Base-by-base conservation (phyloP, 2,329 filamentous ascomycete genomes). In the Colletotrichum filicis region DNA sequence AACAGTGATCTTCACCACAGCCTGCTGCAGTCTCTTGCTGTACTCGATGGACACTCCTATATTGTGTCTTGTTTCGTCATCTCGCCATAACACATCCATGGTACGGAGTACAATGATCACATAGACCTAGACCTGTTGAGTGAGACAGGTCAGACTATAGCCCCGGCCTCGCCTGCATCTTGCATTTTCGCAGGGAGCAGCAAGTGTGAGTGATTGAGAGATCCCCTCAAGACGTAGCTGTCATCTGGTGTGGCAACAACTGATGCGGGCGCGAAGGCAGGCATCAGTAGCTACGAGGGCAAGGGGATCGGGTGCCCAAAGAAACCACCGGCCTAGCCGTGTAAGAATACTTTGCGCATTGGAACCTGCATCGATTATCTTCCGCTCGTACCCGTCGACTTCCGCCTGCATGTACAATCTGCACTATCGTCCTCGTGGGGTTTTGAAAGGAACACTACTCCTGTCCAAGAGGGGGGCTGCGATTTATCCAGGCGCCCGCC, bases 401-500 rank as follows among this genome's bases (percentile, higher is more conserved):
- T 62, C 60, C 37, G 19, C 35, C 26, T n/a, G 60, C n/a, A 35
- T 32, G 52, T 35, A n/a, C 19, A 19, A n/a, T 24, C 42, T 57
- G 30, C 26, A n/a, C 9, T 32, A n/a, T 14, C 46, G 19, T 53
- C 28, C 5, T 24, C 26, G 30, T 12, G 28, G 37, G 26, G 12
- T 14, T 28, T n/a, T 28, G 28, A 32, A 32, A 28, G 22, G 42
- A 28, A 35, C n/a, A 11, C n/a, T 52, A 11, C 22, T 19, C 46
- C 19, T 28, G 24, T 28, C 32, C 26, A n/a, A 28, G 26, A 32
- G 53, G 28, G 32, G 28, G 16, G 11, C 12, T 24, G 49, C 56
- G 30, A 32, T 55, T 55, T n/a, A 42, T 42, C 53, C 30, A 35
- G 12, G 66, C 46, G 32, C 66, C 56, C 53, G 53, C 70, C 42